Evolutionary conservation across 2,329 filamentous ascomycete genomes (phyloP), one percentile per base, ranked within the genome.

Genomic region (Fusarium azukiicola): DNA sequence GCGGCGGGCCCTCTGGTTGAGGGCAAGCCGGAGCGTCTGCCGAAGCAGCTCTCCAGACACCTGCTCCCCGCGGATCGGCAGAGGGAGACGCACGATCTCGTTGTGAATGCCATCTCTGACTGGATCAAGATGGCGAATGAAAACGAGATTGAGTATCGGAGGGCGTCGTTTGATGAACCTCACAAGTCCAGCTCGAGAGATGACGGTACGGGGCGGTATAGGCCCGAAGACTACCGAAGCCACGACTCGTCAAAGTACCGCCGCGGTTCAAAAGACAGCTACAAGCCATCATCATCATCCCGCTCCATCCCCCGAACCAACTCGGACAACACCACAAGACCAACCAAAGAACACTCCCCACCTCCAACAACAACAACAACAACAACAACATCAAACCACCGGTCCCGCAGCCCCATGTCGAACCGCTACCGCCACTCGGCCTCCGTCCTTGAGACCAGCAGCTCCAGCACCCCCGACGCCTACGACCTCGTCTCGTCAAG

Each of bases 21-120:
- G 58, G 92, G 95, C 64, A 92, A 91, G 77, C 93, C 92, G 16
- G 96, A 97, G 85, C 90, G 95, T 5, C 94, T 98, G 71, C 97
- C 96, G 0, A 96, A 96, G 78, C 94, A 97, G 80, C 90, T 98
- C 5, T 94, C 96, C 2, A 91, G 96, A 52, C 91, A 95, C 68
- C 89, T 98, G 6, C 92, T 98, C 50, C 96, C 96, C 0, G 88
- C 89, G 0, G 85, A 86, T 12, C 89, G 92, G 2, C 93, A 96
- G 79, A 82, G 90, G 1, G 88, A 91, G 44, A 88, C 92, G 2
- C 91, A 93, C 71, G 92, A 94, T 75, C 87, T 93, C 27, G 87
- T 97, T 13, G 92, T 94, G 23, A 90, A 92, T 56, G 91, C 92
- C 3, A 89, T 97, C 23, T 89, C 89, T 42, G 89, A 91, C 36